A percentile compares a stretch with the other conserved stretches of the same genome.
phyloP scores from a whole-genome alignment of 148 eudicot genomes.

The Beta vulgaris region DNA sequence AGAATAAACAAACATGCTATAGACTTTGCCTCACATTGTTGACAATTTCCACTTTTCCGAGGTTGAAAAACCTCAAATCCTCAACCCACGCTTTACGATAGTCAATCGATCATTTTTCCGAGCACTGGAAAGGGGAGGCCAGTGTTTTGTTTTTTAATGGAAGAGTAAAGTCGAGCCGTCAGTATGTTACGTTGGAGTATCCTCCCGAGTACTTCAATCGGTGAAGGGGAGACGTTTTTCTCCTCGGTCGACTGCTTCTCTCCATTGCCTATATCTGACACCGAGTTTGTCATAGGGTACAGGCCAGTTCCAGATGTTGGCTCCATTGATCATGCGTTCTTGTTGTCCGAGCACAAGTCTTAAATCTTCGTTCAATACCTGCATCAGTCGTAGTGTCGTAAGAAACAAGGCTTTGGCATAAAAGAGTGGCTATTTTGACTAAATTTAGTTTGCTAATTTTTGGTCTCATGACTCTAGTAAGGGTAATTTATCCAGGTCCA shows the following conservation, averaged over 20 bases:
- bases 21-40: constrained; percentile 16
- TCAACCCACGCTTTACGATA: not conserved
- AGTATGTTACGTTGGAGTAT: constrained; percentile 3
- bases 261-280: constrained; percentile 90
- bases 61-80: not conserved
- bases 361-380: constrained; percentile 90
- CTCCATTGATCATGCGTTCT: constrained; percentile 85
- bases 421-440: no score
- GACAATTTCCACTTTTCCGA: constrained; percentile 1
- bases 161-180: constrained; percentile 17
- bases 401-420: not conserved
- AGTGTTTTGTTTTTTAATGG: not conserved
- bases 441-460: no score
- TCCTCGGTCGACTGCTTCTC: constrained; percentile 74
- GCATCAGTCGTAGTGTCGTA: not conserved
- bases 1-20: not conserved
- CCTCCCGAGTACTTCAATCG: constrained; percentile 23
- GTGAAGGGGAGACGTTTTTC: constrained; percentile 53
- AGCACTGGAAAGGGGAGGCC: not conserved
- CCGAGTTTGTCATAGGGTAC: constrained; percentile 91
- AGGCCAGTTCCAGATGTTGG: constrained; percentile 85
- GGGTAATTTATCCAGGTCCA: no score
- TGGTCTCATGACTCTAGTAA: no score
- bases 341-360: constrained; percentile 90
- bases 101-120: not conserved